Percentiles rank a stretch among this genome's conserved stretches.
phyloP scores from a whole-genome alignment of 176 grass and related monocot species.

The Carex myosuroides region DNA sequence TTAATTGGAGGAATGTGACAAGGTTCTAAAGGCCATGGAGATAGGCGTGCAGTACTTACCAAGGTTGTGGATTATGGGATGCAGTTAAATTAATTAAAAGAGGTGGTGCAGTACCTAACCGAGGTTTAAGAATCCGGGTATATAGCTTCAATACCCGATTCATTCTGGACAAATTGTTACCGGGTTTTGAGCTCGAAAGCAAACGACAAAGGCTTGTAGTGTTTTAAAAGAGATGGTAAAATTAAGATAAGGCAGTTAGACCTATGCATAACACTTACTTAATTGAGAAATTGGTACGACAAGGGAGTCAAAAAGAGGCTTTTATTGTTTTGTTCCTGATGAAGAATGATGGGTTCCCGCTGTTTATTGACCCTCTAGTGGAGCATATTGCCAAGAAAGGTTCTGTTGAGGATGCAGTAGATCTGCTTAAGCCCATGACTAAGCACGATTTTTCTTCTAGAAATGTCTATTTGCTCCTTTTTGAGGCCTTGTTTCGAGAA shows the following conservation, averaged over 20 bases:
- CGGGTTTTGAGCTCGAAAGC: slow-evolving; percentile 43
- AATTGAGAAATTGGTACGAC: slow-evolving; percentile 40
- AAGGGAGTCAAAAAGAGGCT: slow-evolving; percentile 47
- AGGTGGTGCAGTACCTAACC: slow-evolving; percentile 35
- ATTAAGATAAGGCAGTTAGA: slow-evolving; percentile 23
- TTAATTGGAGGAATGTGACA: slow-evolving; percentile 47
- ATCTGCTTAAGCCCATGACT: slow-evolving; percentile 50
- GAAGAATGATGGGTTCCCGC: slow-evolving; percentile 51
- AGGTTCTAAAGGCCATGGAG: slow-evolving; percentile 67
- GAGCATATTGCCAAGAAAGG: slow-evolving; percentile 57
- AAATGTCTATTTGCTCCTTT: slow-evolving; percentile 42
- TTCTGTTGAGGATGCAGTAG: slow-evolving; percentile 46
- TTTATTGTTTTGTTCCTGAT: slow-evolving; percentile 50
- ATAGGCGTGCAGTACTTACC: slow-evolving; percentile 47
- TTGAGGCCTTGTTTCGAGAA: slow-evolving; percentile 50
- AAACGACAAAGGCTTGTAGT: slow-evolving; percentile 37
- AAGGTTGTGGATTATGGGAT: slow-evolving; percentile 53
- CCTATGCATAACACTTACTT: slow-evolving; percentile 66
- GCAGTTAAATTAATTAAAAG: slow-evolving; percentile 43
- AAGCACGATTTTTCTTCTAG: slow-evolving; percentile 49
- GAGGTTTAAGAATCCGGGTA: slow-evolving; percentile 37
- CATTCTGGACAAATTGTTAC: slow-evolving; percentile 46
- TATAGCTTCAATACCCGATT: slow-evolving; percentile 41
- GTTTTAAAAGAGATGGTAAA: slow-evolving; percentile 47
- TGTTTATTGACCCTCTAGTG: slow-evolving; percentile 51